Base-by-base conservation (phyloP, 495 filamentous ascomycete species). In the Penicillium fimorum region DNA sequence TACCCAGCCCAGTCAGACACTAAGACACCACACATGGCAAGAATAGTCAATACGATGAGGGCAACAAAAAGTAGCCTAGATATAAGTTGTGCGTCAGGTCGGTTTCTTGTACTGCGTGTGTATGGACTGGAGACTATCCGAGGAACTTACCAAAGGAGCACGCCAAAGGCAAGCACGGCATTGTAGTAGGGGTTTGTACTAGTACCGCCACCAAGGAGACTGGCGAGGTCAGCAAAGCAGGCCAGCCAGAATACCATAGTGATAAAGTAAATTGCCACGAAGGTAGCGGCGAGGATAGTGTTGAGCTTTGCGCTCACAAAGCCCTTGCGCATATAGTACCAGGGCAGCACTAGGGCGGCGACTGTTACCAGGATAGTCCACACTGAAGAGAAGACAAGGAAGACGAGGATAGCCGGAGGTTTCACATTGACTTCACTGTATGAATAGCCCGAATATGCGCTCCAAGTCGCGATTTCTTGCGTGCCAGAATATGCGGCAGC, bases 211-310 rank as follows among this genome's bases (percentile, higher is more conserved):
- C 40, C 50, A 8, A 69, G 54, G 2, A 53, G 4, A 20, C 43
- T 53, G 11, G 54, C 68, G 18, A 72, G 53, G 52, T 72, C 68
- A 32, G 70, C 70, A 45, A 72, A 72, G 30, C 56, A 43, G 11
- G 68, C 70, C 53, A 72, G 48, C 70, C 70, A 72, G 40, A 72
- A 72, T 17, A 70, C 64, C 58, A 61, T 66, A 8, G 63, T 72
- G 30, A 72, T 27, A 43, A 67, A 67, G 52, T 67, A 69, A 17
- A 62, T n/a, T 3, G 60, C 48, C 18, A 63, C 47, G 18, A 67
- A 57, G 3, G 9, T 37, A 10, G 65, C 46, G 11, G 64, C 63
- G 17, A 70, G 56, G 29, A 58, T 56, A 1, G 27, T 56, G 50
- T 70, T 72, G 29, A 67, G 41, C 52, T 57, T 65, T 10, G 47